Base-by-base conservation (phyloP, 1,284 basidiomycete species). In the Dichomitus squalens region DNA sequence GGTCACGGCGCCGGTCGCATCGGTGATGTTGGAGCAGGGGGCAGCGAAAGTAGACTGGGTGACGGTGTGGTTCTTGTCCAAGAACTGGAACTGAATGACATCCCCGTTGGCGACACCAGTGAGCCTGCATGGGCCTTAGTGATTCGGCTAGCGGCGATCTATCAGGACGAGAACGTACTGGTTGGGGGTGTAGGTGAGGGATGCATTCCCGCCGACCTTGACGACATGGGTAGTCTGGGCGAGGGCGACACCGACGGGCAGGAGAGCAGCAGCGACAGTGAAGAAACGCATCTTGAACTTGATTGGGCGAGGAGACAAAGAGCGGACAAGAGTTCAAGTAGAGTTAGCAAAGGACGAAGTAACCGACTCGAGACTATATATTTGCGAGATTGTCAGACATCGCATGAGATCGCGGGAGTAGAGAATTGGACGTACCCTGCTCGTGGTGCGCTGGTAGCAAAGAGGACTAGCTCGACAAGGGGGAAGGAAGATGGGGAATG, bases 41-140 rank as follows among this genome's bases (percentile, higher is more conserved):
- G 69, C 64, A 20, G 73, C 72, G 68, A 87, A 88, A 12, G 80
- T 79, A 16, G 84, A 85, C 70, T 86, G 84, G 12, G 83, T 85
- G 59, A 83, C 77, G 43, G 81, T 81, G 67, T 76, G 75, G 72
- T 76, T 76, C 70, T 73, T 73, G 57, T 73, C 61, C 53, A 66
- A 23, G 69, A 82, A 83, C 64, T 75, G 71, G 75, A 87, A 87
- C 29, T 73, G 58, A 63, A 88, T 69, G 18, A 70, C 77, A 68
- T 88, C 86, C 48, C 84, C 83, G 33, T 71, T 63, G 34, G 67
- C 61, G 18, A 82, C 56, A 20, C 40, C 85, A 36, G 70, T 81
- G 58, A 88, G 71, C 35, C 68, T 73, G 25, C 29, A 47, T 18
- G 7, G 7, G 0, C 5, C 29, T 31, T 8, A n/a, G 33, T 39